These are phyloP conservation scores for Eucalyptus sp. DNA, from an alignment of 345 rosid genomes.

Conservation along the genomic window DNA sequence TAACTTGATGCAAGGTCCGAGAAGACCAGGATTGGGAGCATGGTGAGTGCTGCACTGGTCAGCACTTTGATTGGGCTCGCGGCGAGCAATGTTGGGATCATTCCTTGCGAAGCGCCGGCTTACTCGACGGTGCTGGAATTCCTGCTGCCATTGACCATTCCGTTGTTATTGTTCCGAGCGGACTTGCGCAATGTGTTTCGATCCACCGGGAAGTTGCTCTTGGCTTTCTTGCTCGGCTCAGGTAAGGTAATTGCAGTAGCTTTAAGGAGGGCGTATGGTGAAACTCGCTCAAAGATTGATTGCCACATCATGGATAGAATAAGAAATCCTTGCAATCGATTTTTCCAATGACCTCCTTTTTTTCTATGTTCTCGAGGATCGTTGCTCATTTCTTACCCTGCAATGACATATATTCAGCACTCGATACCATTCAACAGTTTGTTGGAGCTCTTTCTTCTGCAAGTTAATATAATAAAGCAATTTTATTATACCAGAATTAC, in stretches of 20 bases:
- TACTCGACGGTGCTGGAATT: conserved; percentile 53
- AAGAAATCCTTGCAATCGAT: neutral
- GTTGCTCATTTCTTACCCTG: neutral
- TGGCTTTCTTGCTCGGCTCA: conserved; percentile 76
- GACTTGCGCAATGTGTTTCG: conserved; percentile 58
- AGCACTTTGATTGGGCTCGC: conserved; percentile 80
- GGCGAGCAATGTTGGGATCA: conserved; percentile 68
- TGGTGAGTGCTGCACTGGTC: conserved; percentile 76
- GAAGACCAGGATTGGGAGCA: conserved; percentile 74
- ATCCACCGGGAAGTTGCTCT: conserved; percentile 68
- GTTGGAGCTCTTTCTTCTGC: neutral
- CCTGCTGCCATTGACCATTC: conserved; percentile 73
- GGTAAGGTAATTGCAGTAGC: conserved; percentile 38
- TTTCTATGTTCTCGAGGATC: neutral
- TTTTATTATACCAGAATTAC: neutral
- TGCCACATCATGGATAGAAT: neutral
- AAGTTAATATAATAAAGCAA: neutral
- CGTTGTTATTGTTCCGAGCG: conserved; percentile 68
- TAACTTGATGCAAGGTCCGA: conserved; percentile 47
- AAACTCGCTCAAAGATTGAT: neutral
- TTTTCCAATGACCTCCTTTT: neutral
- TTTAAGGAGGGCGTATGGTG: neutral
- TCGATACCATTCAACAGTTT: neutral
- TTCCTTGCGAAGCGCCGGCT: conserved; percentile 60
- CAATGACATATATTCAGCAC: neutral